Evolutionary conservation across 2,329 filamentous ascomycete genomes (phyloP), one percentile per base, ranked within the genome.

Genomic region (Biscogniauxia marginata): DNA sequence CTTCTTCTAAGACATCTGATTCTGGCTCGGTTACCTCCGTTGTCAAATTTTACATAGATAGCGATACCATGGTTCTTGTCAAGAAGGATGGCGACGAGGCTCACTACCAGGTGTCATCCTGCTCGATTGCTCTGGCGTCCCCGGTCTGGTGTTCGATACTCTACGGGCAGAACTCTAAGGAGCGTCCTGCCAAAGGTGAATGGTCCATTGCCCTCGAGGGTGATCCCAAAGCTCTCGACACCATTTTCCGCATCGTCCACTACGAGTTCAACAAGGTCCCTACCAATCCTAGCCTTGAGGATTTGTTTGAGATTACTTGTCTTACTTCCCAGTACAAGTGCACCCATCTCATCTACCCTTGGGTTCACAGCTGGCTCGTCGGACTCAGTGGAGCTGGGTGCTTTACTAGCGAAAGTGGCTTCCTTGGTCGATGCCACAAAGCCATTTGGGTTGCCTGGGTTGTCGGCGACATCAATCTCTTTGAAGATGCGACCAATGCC

Each of bases 241-340:
- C 55, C 2, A 19, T 68, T 3, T 62, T 68, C 30, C 52, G 49
- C 22, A 69, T 68, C 19, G 49, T 67, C 18, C 66, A 69, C 53
- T 67, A 63, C 50, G 48, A 62, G 5, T 69, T 67, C 49, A 43
- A 7, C 3, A 34, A 57, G 9, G 60, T 68, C 2, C 64, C 63
- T 1, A 46, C 50, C 11, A 23, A 46, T 3, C 56, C 57, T 1
- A 53, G 52, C 20, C 44, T 68, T 1, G 53, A 63, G 21, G 56
- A 66, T 39, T 59, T 69, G 1, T 67, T 60, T 13, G 56, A 67
- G 49, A 51, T 70, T 8, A 46, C 57, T 1, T 48, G 54, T n/a
- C 57, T 57, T 1, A 55, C 57, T 6, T 52, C 50, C 9, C 56
- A 62, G 13, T 69, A 66, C 49, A 49, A 57, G 7, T 68, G 65